phyloP scores from a whole-genome alignment of 2,329 filamentous ascomycete species.

The Magnaporthiopsis rhizophila region DNA sequence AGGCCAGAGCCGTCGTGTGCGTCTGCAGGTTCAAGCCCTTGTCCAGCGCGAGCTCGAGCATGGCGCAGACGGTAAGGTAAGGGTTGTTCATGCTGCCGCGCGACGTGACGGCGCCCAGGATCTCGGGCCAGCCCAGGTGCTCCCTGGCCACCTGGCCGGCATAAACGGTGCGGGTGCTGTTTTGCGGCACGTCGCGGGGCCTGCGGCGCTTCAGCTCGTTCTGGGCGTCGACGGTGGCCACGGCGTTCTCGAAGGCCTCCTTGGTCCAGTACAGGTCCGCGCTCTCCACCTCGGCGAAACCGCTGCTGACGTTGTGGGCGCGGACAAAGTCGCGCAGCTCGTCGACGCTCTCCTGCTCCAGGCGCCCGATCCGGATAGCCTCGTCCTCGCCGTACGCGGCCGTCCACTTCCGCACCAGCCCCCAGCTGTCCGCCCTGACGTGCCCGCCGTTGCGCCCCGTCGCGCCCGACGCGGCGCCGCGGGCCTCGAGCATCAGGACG shows the following conservation, averaged over 20 bases:
- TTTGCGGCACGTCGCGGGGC: conserved; percentile 29
- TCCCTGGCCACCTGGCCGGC: conserved; percentile 24
- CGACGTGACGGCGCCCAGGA: conserved; percentile 36
- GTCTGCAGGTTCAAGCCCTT: conserved; percentile 45
- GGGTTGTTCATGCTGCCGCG: conserved; percentile 42
- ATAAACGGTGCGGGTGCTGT: conserved; percentile 24
- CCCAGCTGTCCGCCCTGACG: neutral
- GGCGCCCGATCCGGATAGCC: neutral
- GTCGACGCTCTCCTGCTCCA: conserved; percentile 5
- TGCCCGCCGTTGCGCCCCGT: conserved; percentile 24
- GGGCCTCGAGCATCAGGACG: conserved; percentile 21
- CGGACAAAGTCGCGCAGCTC: conserved; percentile 55
- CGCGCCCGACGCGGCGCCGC: conserved; percentile 19
- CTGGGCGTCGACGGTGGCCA: conserved; percentile 22
- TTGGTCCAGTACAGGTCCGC: conserved; percentile 34
- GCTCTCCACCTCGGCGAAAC: conserved; percentile 36
- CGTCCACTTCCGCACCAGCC: neutral
- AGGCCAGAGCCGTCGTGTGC: conserved; percentile 33
- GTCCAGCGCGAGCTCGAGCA: conserved; percentile 35
- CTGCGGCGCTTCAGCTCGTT: conserved; percentile 16
- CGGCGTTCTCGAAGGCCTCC: conserved; percentile 24
- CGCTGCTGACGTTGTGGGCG: conserved; percentile 35
- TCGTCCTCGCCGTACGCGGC: conserved; percentile 5
- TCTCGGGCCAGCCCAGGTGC: conserved; percentile 22
- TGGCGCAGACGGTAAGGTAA: conserved; percentile 37